These are phyloP conservation scores for Cyberlindnera saturnus DNA, from an alignment of 805 yeast genomes.

Conservation along the genomic window DNA sequence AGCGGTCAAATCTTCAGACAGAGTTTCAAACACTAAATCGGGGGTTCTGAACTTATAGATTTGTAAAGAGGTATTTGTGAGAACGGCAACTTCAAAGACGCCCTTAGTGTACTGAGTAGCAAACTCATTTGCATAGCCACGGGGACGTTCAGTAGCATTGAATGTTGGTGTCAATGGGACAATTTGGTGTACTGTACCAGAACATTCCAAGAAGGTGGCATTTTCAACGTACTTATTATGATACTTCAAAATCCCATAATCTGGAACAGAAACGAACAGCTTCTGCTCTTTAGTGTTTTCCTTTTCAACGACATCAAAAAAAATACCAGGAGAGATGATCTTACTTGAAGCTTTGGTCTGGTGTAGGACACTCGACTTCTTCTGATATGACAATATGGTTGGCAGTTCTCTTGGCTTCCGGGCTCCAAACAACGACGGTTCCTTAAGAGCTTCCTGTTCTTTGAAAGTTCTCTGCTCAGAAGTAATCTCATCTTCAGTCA, in stretches of 20 bases:
- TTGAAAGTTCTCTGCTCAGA: slow-evolving; percentile 19
- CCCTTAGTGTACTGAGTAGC: slow-evolving; percentile 76
- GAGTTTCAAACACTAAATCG: slow-evolving; percentile 63
- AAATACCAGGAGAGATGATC: slow-evolving; percentile 82
- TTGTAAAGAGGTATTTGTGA: slow-evolving; percentile 75
- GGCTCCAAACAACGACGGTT: slow-evolving; percentile 11
- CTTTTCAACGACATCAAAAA: slow-evolving; percentile 52
- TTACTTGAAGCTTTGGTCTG: slow-evolving; percentile 52
- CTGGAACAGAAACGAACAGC: slow-evolving; percentile 73
- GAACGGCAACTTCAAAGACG: slow-evolving; percentile 69
- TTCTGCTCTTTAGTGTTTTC: slow-evolving; percentile 29
- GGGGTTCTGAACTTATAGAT: slow-evolving; percentile 77
- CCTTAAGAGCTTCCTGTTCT: slow-evolving; percentile 28
- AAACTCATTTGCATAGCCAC: slow-evolving; percentile 78
- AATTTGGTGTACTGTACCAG: slow-evolving; percentile 64
- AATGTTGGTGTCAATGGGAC: slow-evolving; percentile 64
- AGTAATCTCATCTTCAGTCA: slow-evolving; percentile 26
- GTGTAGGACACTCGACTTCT: slow-evolving; percentile 47
- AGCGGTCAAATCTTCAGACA: slow-evolving; percentile 63
- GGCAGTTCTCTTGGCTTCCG: slow-evolving; percentile 22
- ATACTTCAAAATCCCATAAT: slow-evolving; percentile 76
- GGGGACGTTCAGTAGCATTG: slow-evolving; percentile 68
- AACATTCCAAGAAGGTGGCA: slow-evolving; percentile 64
- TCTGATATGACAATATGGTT: slow-evolving; percentile 41
- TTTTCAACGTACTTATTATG: slow-evolving; percentile 71